Evolutionary conservation across 805 yeast genomes (phyloP), one percentile per base, ranked within the genome.

Genomic region (Nakazawaea ernobii): DNA sequence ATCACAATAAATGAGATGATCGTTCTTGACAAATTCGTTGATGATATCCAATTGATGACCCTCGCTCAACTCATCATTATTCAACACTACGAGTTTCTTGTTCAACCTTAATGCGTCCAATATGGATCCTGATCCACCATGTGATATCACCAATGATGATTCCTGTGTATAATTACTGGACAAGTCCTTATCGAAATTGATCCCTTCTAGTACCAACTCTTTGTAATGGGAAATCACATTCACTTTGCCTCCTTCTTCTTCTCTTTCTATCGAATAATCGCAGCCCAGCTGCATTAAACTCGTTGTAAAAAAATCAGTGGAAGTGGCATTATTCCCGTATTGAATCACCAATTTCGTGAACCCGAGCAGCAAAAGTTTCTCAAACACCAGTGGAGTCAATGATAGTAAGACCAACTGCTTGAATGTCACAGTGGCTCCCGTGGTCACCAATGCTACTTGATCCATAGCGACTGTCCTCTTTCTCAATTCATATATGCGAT

Each of bases 381-480:
- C 38, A 0, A 77, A 52, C 32, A 82, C 74, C 2, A 55, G 46
- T 0, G 52, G 46, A 7, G 59, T 48, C 7, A 80, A 53, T 0
- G 78, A 62, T 8, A 69, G 60, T n/a, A 62, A 62, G 1, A 92
- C 63, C 13, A 92, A 73, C 14, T 59, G 66, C 9, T 73, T 71
- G 59, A 92, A 92, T 0, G 95, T 84, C 17, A 86, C 91, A 0
- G 97, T 91, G 2, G 97, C 97, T 0, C 98, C 98, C 3, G 95
- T 85, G 0, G 95, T 84, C 5, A 91, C 83, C 32, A 91, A 66
- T 8, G 59, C 45, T 17, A 17, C 13, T 14, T 39, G 30, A 10
- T 42, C 46, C 40, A 35, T 32, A 26, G 8, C 36, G 20, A 28
- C 20, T 35, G 17, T 26, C 14, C 13, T n/a, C 9, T 20, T 15